Evolutionary conservation across 441 rosid genomes (phyloP).

Genomic region (Metrosideros polymorpha): DNA sequence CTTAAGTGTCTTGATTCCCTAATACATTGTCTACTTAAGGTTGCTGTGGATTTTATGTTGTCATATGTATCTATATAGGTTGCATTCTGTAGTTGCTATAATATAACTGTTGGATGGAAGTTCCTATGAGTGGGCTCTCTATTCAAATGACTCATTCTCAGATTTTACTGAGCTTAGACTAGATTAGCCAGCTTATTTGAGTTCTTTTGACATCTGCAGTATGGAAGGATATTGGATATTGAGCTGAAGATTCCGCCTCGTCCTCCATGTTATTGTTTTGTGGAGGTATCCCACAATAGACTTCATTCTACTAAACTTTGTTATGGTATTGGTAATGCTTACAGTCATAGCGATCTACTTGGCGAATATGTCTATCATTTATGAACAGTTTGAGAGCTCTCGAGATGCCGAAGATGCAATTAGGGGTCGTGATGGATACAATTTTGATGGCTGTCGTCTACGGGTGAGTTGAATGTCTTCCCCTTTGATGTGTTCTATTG

Average conservation of each 20-base stretch:
- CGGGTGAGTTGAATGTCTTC: conserved; percentile 42
- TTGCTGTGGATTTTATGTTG: background rate
- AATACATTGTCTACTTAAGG: background rate
- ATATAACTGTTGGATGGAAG: background rate
- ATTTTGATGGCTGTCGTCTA: conserved; percentile 83
- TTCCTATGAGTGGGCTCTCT: background rate
- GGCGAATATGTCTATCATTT: conserved; percentile 6
- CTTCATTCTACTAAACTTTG: background rate
- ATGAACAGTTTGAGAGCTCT: conserved; percentile 61
- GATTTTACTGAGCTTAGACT: background rate
- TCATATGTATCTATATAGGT: background rate
- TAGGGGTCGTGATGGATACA: conserved; percentile 89
- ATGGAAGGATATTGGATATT: conserved; percentile 85
- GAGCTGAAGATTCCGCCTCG: conserved; percentile 93
- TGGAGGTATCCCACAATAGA: conserved; percentile 50
- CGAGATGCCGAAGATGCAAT: conserved; percentile 95
- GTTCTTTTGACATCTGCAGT: conserved; percentile 25
- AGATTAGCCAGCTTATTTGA: background rate
- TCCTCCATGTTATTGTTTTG: conserved; percentile 92
- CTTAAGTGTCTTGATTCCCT: background rate
- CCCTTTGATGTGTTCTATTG: background rate
- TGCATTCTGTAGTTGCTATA: background rate
- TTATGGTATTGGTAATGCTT: background rate
- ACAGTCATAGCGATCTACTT: background rate
- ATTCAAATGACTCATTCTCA: background rate